Conservation (phyloP, 2,329 filamentous ascomycete species). For the Lasiodiplodia theobromae region DNA sequence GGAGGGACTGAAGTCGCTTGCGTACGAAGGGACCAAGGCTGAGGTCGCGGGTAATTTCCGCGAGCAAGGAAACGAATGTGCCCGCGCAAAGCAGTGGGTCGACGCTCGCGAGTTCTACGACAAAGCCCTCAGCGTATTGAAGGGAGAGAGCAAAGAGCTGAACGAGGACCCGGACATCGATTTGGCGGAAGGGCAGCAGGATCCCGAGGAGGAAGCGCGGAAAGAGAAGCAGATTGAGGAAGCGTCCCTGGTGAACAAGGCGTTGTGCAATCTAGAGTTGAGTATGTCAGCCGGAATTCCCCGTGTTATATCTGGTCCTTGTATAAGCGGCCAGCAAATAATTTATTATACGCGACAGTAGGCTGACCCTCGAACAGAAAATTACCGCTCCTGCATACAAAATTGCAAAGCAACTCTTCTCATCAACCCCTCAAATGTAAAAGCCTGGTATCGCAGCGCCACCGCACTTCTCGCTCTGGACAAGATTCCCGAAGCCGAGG, state of each 20-base stretch:
- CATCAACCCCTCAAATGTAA: slow-evolving; percentile 81
- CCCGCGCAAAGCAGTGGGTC: slow-evolving; percentile 73
- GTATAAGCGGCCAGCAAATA: neutral
- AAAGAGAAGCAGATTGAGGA: slow-evolving; percentile 73
- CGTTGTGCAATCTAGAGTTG: slow-evolving; percentile 86
- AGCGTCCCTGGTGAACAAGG: slow-evolving; percentile 83
- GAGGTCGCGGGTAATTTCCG: slow-evolving; percentile 88
- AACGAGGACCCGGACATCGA: slow-evolving; percentile 56
- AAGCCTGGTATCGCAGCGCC: slow-evolving; percentile 88
- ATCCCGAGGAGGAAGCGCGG: slow-evolving; percentile 65
- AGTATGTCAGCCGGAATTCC: slow-evolving; percentile 56
- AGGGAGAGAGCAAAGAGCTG: slow-evolving; percentile 54
- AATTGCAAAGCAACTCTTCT: slow-evolving; percentile 83
- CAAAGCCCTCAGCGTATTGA: slow-evolving; percentile 80
- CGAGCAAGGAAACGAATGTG: slow-evolving; percentile 90
- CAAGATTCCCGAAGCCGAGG: slow-evolving; percentile 79
- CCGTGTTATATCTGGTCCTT: neutral
- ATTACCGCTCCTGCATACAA: slow-evolving; percentile 84
- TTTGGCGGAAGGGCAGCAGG: slow-evolving; percentile 52
- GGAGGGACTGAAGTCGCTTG: slow-evolving; percentile 86
- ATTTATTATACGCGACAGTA: neutral
- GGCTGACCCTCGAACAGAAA: slow-evolving; percentile 58
- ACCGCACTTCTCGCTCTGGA: slow-evolving; percentile 79
- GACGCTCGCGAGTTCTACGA: slow-evolving; percentile 93
- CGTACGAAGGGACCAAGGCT: slow-evolving; percentile 87